These are phyloP conservation scores for Tetrahymena elliotti DNA, from an alignment of 73 alveolate species.

Conservation along the genomic window DNA sequence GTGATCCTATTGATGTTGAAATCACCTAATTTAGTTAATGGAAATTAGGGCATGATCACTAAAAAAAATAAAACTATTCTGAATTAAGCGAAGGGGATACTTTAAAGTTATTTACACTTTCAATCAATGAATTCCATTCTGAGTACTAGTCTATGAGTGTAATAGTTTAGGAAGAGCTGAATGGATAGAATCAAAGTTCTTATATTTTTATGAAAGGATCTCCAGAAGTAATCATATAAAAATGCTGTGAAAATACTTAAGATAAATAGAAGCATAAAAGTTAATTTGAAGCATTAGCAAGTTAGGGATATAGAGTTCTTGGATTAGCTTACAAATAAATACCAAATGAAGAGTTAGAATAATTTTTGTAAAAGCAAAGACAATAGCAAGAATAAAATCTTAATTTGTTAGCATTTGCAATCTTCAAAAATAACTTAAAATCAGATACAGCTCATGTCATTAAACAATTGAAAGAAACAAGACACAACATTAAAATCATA, in stretches of 20 bases:
- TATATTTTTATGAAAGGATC: constrained; percentile 55
- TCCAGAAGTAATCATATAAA: constrained; percentile 59
- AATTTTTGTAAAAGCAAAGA: constrained; percentile 48
- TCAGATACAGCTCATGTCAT: constrained; percentile 49
- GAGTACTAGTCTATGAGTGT: constrained; percentile 38
- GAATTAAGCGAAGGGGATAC: background rate
- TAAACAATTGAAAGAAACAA: constrained; percentile 19
- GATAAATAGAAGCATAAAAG: constrained; percentile 22
- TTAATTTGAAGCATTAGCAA: constrained; percentile 47
- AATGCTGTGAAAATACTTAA: constrained; percentile 49
- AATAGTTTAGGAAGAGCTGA: constrained; percentile 6
- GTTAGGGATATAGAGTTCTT: constrained; percentile 61
- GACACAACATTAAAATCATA: constrained; percentile 50
- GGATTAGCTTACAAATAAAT: constrained; percentile 59
- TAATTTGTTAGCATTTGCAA: constrained; percentile 48
- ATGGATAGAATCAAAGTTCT: background rate
- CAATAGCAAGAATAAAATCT: constrained; percentile 49
- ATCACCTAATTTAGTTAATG: constrained; percentile 1
- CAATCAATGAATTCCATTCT: constrained; percentile 30
- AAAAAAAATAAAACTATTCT: background rate
- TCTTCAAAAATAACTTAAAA: constrained; percentile 63
- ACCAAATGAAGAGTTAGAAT: constrained; percentile 25
- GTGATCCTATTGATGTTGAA: constrained; percentile 44
- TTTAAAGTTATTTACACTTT: constrained; percentile 1
- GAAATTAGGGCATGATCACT: background rate